Evolutionary conservation across 768 basidiomycete genomes (phyloP), one percentile per base, ranked within the genome.

Genomic region (Lentinula raphanica): DNA sequence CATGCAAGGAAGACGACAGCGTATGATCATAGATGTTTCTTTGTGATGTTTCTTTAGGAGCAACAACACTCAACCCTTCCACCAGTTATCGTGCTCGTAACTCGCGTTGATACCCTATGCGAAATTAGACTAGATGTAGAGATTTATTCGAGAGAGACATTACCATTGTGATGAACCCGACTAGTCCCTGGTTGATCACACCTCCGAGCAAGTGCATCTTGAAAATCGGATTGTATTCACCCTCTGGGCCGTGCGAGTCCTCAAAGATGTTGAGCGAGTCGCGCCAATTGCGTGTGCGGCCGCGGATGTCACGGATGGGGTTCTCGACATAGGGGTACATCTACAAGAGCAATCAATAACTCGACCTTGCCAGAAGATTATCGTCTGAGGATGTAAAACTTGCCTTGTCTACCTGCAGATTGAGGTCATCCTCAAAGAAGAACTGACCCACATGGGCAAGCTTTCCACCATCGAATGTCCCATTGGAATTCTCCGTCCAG

Each of bases 131-230:
- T 7, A 45, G 38, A 5, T 50, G 12, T 35, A 13, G 21, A 39
- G 35, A 12, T 15, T 7, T 21, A 13, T 9, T 19, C 17, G 25
- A 44, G 35, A 38, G 23, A 48, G 28, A 15, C 64, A 71, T 27
- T 48, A 79, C 81, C 79, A 83, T 83, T 0, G 81, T 83, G 51
- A 83, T 83, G 61, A 81, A 83, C 8, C 75, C 80, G 59, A 79
- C 64, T 12, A 83, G 60, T 0, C 81, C 81, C 59, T 83, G 81
- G 12, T 67, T 68, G 19, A 83, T 67, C 0, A 83, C 78, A 1
- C 79, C 79, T 1, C 81, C 81, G 19, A 82, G 66, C 3, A 81
- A 59, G 54, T 83, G 76, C 13, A 77, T 69, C 59, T 74, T 78
- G 67, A 83, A 82, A 13, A 82, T 71, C 13, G 81, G 81, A 62